A percentile compares a stretch with the other conserved stretches of the same genome.
phyloP scores from a whole-genome alignment of 1,284 basidiomycete species.

The Irpex sp. region DNA sequence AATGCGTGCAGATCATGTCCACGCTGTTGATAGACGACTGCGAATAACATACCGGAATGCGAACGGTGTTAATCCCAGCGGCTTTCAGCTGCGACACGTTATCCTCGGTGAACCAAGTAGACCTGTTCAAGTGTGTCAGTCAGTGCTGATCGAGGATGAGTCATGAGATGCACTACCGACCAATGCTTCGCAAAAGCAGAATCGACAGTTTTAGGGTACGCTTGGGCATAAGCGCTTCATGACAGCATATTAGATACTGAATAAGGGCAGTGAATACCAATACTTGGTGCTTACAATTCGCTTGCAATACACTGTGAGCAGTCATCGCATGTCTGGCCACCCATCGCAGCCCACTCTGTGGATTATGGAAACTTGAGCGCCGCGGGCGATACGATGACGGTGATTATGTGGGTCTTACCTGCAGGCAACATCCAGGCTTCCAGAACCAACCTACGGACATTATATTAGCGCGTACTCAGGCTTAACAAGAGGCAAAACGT shows the following conservation, averaged over 20 bases:
- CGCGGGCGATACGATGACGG: not conserved
- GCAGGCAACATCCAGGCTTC: constrained; percentile 72
- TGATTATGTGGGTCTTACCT: constrained; percentile 29
- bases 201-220: constrained; percentile 58
- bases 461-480: not conserved
- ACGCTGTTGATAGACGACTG: not conserved
- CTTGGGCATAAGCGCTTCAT: constrained; percentile 50
- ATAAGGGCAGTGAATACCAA: not conserved
- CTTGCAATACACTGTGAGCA: constrained; percentile 55
- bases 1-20: not conserved
- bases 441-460: constrained; percentile 44
- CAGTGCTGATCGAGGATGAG: not conserved
- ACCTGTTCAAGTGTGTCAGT: constrained; percentile 33
- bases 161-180: constrained; percentile 28
- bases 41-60: constrained; percentile 55
- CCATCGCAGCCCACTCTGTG: constrained; percentile 63
- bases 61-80: constrained; percentile 68
- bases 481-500: not conserved
- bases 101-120: constrained; percentile 66
- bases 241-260: not conserved
- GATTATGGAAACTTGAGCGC: not conserved
- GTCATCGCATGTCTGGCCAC: constrained; percentile 49
- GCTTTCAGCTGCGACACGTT: constrained; percentile 52
- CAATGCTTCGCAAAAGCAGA: constrained; percentile 60
- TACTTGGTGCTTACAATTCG: constrained; percentile 48